phyloP scores from a whole-genome alignment of 2,329 filamentous ascomycete genomes.

The Rugonectria rugulosa region DNA sequence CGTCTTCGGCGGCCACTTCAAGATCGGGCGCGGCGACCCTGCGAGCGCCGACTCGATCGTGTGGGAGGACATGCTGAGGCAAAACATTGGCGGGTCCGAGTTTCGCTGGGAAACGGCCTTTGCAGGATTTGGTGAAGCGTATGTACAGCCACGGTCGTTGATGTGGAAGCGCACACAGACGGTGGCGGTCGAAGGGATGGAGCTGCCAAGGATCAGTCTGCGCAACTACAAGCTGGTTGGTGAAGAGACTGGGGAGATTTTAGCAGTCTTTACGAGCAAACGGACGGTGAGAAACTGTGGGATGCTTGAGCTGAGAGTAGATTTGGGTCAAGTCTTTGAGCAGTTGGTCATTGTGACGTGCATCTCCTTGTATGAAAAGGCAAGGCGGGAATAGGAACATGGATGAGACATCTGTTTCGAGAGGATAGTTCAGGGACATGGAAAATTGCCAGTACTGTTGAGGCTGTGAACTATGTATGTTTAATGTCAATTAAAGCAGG shows the following conservation, averaged over 20 bases:
- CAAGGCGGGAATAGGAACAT: constrained; percentile 13
- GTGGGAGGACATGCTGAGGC: constrained; percentile 31
- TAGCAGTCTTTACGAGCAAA: constrained; percentile 24
- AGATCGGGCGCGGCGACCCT: constrained; percentile 30
- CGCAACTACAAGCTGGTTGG: constrained; percentile 27
- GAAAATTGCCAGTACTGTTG: no score
- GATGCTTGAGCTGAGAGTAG: constrained; percentile 26
- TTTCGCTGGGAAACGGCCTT: constrained; percentile 11
- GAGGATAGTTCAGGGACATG: no score
- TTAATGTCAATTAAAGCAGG: no score
- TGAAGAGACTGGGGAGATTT: constrained; percentile 10
- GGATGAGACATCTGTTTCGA: no score
- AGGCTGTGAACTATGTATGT: no score
- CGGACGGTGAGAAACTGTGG: constrained; percentile 13
- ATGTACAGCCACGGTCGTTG: constrained; percentile 15
- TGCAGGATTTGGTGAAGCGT: not conserved
- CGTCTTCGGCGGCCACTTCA: constrained; percentile 21
- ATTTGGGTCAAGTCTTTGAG: constrained; percentile 24
- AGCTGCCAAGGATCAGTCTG: not conserved
- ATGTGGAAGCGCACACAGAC: constrained; percentile 26
- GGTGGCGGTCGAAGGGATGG: constrained; percentile 14
- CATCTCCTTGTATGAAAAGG: constrained; percentile 24
- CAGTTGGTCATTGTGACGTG: constrained; percentile 23
- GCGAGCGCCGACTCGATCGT: not conserved
- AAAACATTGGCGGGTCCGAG: constrained; percentile 11